Percentiles rank a stretch among this genome's conserved stretches.
These are phyloP conservation scores for Aspergillus ochraceoroseus DNA, from an alignment of 2,329 filamentous ascomycete species.

Conservation along the genomic window DNA sequence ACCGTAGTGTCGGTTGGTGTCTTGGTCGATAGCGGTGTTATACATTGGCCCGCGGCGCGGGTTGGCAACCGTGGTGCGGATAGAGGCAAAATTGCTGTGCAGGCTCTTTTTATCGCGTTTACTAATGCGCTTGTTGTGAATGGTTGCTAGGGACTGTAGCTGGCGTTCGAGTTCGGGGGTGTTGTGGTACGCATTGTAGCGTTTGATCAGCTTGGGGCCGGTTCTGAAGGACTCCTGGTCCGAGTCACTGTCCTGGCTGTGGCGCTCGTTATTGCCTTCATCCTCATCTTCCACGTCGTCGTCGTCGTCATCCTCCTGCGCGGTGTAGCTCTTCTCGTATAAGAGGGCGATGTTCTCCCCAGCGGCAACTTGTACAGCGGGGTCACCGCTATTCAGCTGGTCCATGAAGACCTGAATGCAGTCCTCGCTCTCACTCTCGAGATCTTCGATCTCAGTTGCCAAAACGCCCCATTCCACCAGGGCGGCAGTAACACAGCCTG, in stretches of 20 bases:
- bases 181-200: conserved; percentile 64
- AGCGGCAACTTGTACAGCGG: conserved; percentile 69
- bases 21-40: conserved; percentile 58
- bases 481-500: conserved; percentile 65
- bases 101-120: conserved; percentile 63
- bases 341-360: conserved; percentile 77
- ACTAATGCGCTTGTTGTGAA: conserved; percentile 58
- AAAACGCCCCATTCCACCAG: conserved; percentile 76
- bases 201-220: conserved; percentile 51
- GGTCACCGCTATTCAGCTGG: conserved; percentile 71
- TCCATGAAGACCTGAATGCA: conserved; percentile 78
- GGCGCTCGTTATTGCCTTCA: conserved; percentile 33
- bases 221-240: conserved; percentile 40
- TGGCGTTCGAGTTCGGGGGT: conserved; percentile 57
- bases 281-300: conserved; percentile 55
- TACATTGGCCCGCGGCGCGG: conserved; percentile 63
- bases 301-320: conserved; percentile 55
- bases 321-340: conserved; percentile 66
- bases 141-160: conserved; percentile 56
- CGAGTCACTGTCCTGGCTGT: conserved; percentile 32
- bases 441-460: conserved; percentile 69
- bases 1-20: conserved; percentile 57
- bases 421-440: conserved; percentile 64
- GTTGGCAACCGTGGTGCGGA: conserved; percentile 61
- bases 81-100: conserved; percentile 62